phyloP scores from a whole-genome alignment of 1,284 basidiomycete species.

The Entoloma clypeatum region DNA sequence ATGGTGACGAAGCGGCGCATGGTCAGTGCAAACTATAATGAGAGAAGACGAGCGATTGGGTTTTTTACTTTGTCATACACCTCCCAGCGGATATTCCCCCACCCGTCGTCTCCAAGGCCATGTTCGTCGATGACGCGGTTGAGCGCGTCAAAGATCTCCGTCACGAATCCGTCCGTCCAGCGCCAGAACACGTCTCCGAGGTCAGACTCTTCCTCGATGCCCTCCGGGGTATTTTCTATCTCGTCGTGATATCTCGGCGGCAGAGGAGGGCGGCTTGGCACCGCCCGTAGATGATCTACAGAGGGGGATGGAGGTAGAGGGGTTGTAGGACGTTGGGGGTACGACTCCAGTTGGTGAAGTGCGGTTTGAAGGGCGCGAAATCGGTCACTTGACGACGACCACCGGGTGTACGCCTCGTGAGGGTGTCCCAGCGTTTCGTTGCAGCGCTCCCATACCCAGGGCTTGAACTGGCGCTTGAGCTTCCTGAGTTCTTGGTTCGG shows the following conservation, averaged over 20 bases:
- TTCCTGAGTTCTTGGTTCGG: too few species aligned
- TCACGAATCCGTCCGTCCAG: not conserved
- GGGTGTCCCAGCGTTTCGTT: not conserved
- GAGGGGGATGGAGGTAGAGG: not conserved
- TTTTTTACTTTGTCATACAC: conserved; percentile 4
- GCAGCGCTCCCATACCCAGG: conserved; percentile 3
- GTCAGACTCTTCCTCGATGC: too few species aligned
- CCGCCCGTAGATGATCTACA: not conserved
- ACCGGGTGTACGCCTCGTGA: not conserved
- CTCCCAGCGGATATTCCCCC: conserved; percentile 1
- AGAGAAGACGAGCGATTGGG: too few species aligned
- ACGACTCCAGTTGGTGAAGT: not conserved
- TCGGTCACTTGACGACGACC: too few species aligned
- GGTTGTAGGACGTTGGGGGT: not conserved
- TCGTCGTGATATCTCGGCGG: too few species aligned
- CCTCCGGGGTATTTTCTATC: too few species aligned
- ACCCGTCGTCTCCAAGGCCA: not conserved
- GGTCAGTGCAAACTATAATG: too few species aligned
- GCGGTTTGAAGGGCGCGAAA: not conserved
- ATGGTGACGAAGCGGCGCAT: too few species aligned
- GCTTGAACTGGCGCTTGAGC: too few species aligned
- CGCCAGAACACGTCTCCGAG: too few species aligned
- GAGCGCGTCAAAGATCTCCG: conserved; percentile 1
- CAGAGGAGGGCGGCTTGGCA: not conserved
- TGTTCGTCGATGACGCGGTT: conserved; percentile 1